Evolutionary conservation across 768 basidiomycete species (phyloP), one percentile per base, ranked within the genome.

Genomic region (Lactarius deliciosus): DNA sequence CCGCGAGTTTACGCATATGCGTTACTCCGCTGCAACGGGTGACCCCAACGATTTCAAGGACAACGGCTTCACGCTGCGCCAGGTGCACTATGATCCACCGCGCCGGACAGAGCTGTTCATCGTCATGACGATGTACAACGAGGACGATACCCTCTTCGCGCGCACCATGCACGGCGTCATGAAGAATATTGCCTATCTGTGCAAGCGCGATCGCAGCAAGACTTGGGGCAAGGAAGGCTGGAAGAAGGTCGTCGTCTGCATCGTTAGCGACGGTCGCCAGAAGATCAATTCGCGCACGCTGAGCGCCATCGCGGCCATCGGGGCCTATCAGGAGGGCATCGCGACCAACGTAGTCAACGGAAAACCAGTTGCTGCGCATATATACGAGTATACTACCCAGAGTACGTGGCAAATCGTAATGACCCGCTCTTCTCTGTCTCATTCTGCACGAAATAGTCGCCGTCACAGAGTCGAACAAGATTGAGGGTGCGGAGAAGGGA

Each of bases 91-190:
- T 76, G 92, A 96, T 72, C 94, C 94, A 0, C 90, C 92, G 0
- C 82, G 96, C 22, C 83, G 90, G 40, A 97, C 96, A 40, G 96
- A 98, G 76, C 80, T 98, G 20, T 96, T 97, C 78, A 96, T 98
- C 71, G 96, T 97, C 53, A 90, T 98, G 86, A 98, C 96, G 16
- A 97, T 98, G 95, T 97, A 96, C 76, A 96, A 97, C 73, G 94
- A 94, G 73, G 87, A 92, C 71, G 94, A 96, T 75, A 85, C 89
- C 72, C 81, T 98, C 7, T 98, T 98, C 78, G 89, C 88, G 72
- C 79, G 95, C 50, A 93, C 96, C 0, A 95, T 98, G 92, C 91
- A 96, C 73, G 96, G 96, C 60, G 91, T 98, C 7, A 93, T 97
- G 77, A 94, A 92, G 83, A 98, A 98, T 72, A 83, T 98, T 55